phyloP scores from a whole-genome alignment of 352 stramenopile species.

The Pythium aquatile region DNA sequence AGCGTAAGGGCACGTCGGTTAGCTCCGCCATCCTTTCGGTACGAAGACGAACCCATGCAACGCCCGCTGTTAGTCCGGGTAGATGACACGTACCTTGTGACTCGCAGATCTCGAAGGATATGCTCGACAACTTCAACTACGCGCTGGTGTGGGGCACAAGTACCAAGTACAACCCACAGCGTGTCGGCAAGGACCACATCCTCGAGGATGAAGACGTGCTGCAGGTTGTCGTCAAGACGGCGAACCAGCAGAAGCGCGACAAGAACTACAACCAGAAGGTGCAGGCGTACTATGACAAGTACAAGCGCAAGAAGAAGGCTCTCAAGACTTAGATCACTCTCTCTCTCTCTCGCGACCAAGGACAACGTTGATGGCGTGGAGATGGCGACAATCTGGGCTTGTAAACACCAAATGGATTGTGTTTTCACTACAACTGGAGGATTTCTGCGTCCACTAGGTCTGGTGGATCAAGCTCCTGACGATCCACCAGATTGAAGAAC shows the following conservation, averaged over 20 bases:
- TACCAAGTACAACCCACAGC: constrained; percentile 98
- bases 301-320: constrained; percentile 95
- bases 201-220: constrained; percentile 98
- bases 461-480: constrained; percentile 18
- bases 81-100: not conserved
- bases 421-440: constrained; percentile 12
- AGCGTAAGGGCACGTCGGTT: constrained; percentile 79
- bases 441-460: constrained; percentile 10
- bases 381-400: constrained; percentile 11
- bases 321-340: constrained; percentile 69
- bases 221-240: constrained; percentile 98
- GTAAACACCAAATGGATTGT: constrained; percentile 7
- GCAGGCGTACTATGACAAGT: constrained; percentile 96
- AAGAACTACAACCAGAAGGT: constrained; percentile 97
- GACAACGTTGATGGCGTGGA: too few species aligned
- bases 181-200: constrained; percentile 93
- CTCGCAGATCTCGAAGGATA: constrained; percentile 87
- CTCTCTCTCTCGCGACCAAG: too few species aligned
- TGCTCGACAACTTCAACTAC: constrained; percentile 97
- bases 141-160: constrained; percentile 97
- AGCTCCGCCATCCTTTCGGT: constrained; percentile 84
- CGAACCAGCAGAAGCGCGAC: constrained; percentile 97
- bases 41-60: constrained; percentile 21
- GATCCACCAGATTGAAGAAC: constrained; percentile 39
- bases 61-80: not conserved